A percentile compares a stretch with the other conserved stretches of the same genome.
Conservation (phyloP, 2,329 filamentous ascomycete genomes). For the Exophiala dermatitidis region DNA sequence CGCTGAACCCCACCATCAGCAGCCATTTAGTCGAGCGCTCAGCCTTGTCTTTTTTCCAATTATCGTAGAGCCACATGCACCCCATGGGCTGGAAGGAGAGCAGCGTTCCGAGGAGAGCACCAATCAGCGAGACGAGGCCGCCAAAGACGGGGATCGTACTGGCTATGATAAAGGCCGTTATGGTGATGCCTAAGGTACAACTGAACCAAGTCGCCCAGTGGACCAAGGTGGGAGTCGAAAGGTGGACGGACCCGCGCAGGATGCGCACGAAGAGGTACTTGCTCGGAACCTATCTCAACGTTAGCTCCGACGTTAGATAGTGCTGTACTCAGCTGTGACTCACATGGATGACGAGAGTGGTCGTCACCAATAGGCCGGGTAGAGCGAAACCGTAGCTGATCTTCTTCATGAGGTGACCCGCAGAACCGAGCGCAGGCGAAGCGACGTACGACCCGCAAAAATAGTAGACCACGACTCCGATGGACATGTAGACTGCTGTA, state of each 20-base stretch:
- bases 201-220: constrained; percentile 49
- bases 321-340: not conserved
- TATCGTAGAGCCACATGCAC: constrained; percentile 43
- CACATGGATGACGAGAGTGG: constrained; percentile 32
- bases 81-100: constrained; percentile 45
- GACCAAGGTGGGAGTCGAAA: constrained; percentile 44
- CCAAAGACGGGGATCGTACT: constrained; percentile 41
- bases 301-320: not conserved
- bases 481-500: constrained; percentile 32
- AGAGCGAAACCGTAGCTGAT: constrained; percentile 40
- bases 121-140: constrained; percentile 8
- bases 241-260: constrained; percentile 45
- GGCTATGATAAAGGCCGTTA: constrained; percentile 46
- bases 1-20: too few species aligned
- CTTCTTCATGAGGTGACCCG: constrained; percentile 39
- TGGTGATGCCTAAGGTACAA: constrained; percentile 38
- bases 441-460: constrained; percentile 43
- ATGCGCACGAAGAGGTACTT: constrained; percentile 53
- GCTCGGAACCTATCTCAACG: not conserved
- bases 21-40: constrained; percentile 33
- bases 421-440: constrained; percentile 41
- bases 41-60: constrained; percentile 33
- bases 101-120: constrained; percentile 38
- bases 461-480: constrained; percentile 41
- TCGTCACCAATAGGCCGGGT: constrained; percentile 31